Evolutionary conservation across 139 green algal species (phyloP), one percentile per base, ranked within the genome.

Genomic region (Chlorella sp.): DNA sequence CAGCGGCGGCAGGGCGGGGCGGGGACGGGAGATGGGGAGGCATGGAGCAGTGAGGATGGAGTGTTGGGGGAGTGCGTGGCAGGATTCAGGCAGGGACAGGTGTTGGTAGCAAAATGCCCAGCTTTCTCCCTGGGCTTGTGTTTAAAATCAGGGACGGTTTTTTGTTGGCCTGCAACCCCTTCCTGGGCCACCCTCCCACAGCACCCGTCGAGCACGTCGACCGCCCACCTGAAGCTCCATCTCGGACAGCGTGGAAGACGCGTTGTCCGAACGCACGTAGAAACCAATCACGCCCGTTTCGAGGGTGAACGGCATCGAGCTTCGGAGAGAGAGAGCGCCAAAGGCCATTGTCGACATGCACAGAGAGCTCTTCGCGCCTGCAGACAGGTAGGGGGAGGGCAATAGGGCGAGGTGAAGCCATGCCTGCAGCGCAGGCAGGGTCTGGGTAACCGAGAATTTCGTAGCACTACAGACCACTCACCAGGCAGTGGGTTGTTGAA

Each of bases 281-380:
- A 89, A 73, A 48, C 85, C 71, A n/a, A 89, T 42, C 36, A 66
- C 83, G 34, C 69, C 75, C 19, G 66, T 48, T 3, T 71, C 85
- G 18, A 89, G 42, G 42, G 30, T 22, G n/a, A 89, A 89, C 21
- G 85, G 69, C 71, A 73, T n/a, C 3, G 66, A 12, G 40, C 68
- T 69, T 21, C 53, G 75, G 26, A 89, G 48, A 21, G 42, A 75
- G 26, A 89, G 71, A 18, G 85, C 85, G 9, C 85, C 85, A 39
- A 82, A 82, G 32, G 69, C 42, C 42, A 83, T 48, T 28, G 71
- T 34, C 5, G 42, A n/a, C n/a, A 82, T 36, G 85, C 85, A 89
- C 21, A 89, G 32, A 19, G 71, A 36, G 24, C 66, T 22, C 14
- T 68, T 68, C 0, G 66, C 84, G 28, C 61, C 48, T 73, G 48